phyloP scores from a whole-genome alignment of 1,284 basidiomycete genomes.

The Fomitiporia mediterranea region DNA sequence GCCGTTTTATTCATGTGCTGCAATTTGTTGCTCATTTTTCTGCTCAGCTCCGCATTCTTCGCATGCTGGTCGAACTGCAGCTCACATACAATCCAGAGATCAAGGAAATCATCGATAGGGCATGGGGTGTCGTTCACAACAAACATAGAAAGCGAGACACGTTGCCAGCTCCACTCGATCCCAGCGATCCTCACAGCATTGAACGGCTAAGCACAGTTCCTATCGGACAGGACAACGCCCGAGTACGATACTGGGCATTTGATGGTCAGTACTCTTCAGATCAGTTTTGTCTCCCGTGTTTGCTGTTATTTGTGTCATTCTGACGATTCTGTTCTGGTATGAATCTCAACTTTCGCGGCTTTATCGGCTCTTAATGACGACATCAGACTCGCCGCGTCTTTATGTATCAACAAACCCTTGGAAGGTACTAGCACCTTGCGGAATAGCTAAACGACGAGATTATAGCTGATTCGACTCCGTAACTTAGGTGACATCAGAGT shows the following conservation, averaged over 20 bases:
- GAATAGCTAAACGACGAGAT: too few relatives aligned
- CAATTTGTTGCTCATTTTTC: slow-evolving; percentile 6
- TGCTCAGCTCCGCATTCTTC: slow-evolving; percentile 66
- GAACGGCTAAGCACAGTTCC: slow-evolving; percentile 59
- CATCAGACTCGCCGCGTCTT: slow-evolving; percentile 70
- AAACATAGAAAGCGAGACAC: slow-evolving; percentile 76
- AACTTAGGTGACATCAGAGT: slow-evolving; percentile 55
- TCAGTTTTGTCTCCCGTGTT: slow-evolving; percentile 43
- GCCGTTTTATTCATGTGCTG: slow-evolving; percentile 19
- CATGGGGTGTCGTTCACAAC: slow-evolving; percentile 76
- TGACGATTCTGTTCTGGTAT: slow-evolving; percentile 27
- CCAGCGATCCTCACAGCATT: slow-evolving; percentile 55
- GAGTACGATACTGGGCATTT: slow-evolving; percentile 74
- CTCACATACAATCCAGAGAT: slow-evolving; percentile 61
- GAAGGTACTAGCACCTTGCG: slow-evolving; percentile 40
- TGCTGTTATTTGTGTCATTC: slow-evolving; percentile 57
- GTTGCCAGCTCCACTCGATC: slow-evolving; percentile 44
- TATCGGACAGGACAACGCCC: slow-evolving; percentile 64
- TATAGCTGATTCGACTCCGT: neutral
- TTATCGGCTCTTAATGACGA: slow-evolving; percentile 21
- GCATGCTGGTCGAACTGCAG: slow-evolving; percentile 75
- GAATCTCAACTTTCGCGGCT: slow-evolving; percentile 25
- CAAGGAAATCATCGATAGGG: slow-evolving; percentile 69
- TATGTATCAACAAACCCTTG: slow-evolving; percentile 80
- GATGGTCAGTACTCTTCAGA: slow-evolving; percentile 63